Evolutionary conservation across 441 rosid species (phyloP).

Genomic region (Codiaeum variegatum): DNA sequence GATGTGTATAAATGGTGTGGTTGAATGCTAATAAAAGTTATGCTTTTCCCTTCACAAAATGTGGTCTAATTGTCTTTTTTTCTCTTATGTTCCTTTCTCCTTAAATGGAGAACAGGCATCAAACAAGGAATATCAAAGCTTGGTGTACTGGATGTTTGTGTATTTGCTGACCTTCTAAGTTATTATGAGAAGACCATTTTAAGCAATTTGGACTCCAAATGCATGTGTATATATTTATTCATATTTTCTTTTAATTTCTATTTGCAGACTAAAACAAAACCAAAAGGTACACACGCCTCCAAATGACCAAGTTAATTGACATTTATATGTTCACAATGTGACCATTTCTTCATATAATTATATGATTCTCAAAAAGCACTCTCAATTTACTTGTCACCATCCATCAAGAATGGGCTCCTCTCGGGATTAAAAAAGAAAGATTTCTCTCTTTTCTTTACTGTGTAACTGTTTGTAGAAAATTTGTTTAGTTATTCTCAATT

Average conservation of each 20-base stretch:
- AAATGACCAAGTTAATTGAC: constrained; percentile 5
- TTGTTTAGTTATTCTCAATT: no score
- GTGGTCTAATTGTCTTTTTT: constrained; percentile 13
- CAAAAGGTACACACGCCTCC: neutral
- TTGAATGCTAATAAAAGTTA: neutral
- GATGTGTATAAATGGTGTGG: no score
- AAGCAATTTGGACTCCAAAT: constrained; percentile 26
- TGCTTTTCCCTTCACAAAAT: neutral
- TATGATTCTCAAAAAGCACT: neutral
- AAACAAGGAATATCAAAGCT: constrained; percentile 53
- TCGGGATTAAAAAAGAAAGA: neutral
- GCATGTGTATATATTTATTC: constrained; percentile 21
- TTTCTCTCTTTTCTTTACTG: neutral
- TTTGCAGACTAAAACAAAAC: constrained; percentile 11
- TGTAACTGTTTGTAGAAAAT: constrained; percentile 19
- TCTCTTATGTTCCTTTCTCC: constrained; percentile 14
- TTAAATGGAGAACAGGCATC: constrained; percentile 62
- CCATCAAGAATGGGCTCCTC: neutral
- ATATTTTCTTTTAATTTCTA: no score
- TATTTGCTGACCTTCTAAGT: constrained; percentile 62
- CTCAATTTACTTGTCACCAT: neutral
- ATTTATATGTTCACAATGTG: constrained; percentile 2
- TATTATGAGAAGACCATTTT: constrained; percentile 57
- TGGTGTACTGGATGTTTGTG: constrained; percentile 58
- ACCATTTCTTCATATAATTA: constrained; percentile 15